These are phyloP conservation scores for Saturnispora silvae DNA, from an alignment of 805 yeast genomes.

Conservation along the genomic window DNA sequence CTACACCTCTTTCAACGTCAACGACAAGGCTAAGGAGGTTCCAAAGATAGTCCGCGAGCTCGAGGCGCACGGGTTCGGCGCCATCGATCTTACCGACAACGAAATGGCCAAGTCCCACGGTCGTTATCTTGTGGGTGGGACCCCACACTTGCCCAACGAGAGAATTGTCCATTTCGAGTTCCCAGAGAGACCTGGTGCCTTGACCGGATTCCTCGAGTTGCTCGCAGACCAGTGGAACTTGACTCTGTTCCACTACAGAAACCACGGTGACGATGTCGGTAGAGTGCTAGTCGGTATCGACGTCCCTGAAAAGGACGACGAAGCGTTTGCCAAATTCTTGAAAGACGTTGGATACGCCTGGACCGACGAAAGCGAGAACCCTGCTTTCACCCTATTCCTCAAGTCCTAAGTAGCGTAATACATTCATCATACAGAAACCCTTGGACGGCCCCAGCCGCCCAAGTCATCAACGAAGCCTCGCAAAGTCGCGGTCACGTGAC, in stretches of 20 bases:
- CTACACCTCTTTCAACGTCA: conserved; percentile 80
- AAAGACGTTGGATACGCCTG: conserved; percentile 64
- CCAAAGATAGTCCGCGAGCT: conserved; percentile 49
- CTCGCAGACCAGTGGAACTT: conserved; percentile 80
- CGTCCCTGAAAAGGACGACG: conserved; percentile 63
- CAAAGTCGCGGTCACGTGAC: too few relatives aligned
- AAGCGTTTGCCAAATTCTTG: conserved; percentile 58
- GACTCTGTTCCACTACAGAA: conserved; percentile 91
- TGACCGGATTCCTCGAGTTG: conserved; percentile 64
- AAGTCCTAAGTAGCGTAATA: conserved; percentile 8
- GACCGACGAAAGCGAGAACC: conserved; percentile 73
- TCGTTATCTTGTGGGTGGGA: conserved; percentile 92
- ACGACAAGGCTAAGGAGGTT: conserved; percentile 65
- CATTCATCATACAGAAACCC: conserved; percentile 2
- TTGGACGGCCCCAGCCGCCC: too few relatives aligned
- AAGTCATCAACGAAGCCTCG: too few relatives aligned
- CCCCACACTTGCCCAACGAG: conserved; percentile 62
- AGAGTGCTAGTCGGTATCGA: conserved; percentile 84
- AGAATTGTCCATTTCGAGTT: conserved; percentile 78
- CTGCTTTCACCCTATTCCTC: conserved; percentile 76
- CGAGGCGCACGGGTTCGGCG: conserved; percentile 55
- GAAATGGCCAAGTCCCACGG: conserved; percentile 96
- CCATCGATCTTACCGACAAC: conserved; percentile 79
- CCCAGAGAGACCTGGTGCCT: conserved; percentile 96
- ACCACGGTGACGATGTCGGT: conserved; percentile 93